A percentile compares a stretch with the other conserved stretches of the same genome.
These are phyloP conservation scores for Elsinoe perseae DNA, from an alignment of 2,329 filamentous ascomycete species.

Conservation along the genomic window DNA sequence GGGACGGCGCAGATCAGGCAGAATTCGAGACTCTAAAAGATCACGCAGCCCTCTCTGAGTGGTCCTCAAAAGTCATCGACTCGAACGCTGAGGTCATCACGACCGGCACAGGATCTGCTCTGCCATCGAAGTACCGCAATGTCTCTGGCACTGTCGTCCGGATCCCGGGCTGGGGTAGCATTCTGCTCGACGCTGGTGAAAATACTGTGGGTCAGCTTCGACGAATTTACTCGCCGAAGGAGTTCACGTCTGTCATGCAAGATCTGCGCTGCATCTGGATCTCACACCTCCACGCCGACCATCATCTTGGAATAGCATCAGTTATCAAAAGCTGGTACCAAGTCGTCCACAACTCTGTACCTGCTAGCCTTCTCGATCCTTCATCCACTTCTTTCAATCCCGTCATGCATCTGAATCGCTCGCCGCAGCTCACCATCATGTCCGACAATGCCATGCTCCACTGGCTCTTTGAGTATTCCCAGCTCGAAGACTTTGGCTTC, in stretches of 20 bases:
- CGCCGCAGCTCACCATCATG: conserved; percentile 52
- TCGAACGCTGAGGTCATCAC: conserved; percentile 75
- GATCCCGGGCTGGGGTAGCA: conserved; percentile 77
- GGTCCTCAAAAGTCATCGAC: conserved; percentile 61
- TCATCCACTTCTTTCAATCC: conserved; percentile 28
- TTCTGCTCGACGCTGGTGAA: conserved; percentile 86
- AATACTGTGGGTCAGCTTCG: conserved; percentile 82
- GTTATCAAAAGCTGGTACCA: conserved; percentile 76
- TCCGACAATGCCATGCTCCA: conserved; percentile 63
- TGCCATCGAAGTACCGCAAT: conserved; percentile 90
- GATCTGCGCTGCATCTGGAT: conserved; percentile 82
- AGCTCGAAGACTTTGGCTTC: conserved; percentile 69
- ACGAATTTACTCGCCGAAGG: conserved; percentile 59
- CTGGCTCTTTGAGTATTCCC: conserved; percentile 72
- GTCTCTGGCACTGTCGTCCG: conserved; percentile 81
- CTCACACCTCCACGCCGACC: conserved; percentile 91
- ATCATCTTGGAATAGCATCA: conserved; percentile 77
- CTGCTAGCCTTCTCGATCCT: conserved; percentile 20
- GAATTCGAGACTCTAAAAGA: conserved; percentile 30
- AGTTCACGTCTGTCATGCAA: conserved; percentile 62
- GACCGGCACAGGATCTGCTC: conserved; percentile 82
- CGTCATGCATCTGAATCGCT: conserved; percentile 18
- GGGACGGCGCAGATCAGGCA: conserved; percentile 45
- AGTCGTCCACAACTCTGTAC: conserved; percentile 42
- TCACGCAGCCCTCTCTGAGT: conserved; percentile 41